A percentile compares a stretch with the other conserved stretches of the same genome.
Conservation (phyloP, 805 yeast species). For the Wickerhamomyces rabaulensis region DNA sequence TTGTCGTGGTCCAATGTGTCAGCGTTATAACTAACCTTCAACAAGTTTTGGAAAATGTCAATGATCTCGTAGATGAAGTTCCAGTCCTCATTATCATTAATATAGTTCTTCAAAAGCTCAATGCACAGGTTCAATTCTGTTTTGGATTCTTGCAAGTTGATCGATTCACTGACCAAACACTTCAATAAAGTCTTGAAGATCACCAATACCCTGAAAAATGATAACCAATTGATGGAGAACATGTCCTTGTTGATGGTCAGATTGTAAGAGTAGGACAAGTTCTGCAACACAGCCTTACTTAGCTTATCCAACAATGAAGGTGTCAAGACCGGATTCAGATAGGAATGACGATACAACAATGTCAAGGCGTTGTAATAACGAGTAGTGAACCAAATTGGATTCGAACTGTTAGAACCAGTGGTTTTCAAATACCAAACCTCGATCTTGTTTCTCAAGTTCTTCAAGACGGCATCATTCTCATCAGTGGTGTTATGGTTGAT, state of each 20-base stretch:
- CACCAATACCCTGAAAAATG: constrained; percentile 42
- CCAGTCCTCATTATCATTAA: constrained; percentile 37
- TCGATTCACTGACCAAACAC: constrained; percentile 42
- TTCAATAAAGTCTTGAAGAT: constrained; percentile 43
- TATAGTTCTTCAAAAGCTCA: constrained; percentile 41
- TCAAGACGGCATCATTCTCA: constrained; percentile 9
- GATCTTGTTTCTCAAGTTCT: constrained; percentile 16
- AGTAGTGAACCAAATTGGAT: constrained; percentile 30
- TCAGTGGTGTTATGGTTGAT: constrained; percentile 21
- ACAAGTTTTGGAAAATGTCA: constrained; percentile 40
- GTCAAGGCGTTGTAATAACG: constrained; percentile 44
- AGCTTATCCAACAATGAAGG: constrained; percentile 34
- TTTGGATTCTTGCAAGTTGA: constrained; percentile 41
- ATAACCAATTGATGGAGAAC: constrained; percentile 45
- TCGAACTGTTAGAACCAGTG: not conserved
- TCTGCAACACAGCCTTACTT: constrained; percentile 41
- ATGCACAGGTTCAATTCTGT: constrained; percentile 44
- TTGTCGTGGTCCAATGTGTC: constrained; percentile 34
- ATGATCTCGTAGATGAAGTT: constrained; percentile 41
- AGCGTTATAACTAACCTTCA: constrained; percentile 40
- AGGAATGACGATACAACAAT: constrained; percentile 44
- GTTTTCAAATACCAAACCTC: constrained; percentile 32
- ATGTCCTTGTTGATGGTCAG: constrained; percentile 34
- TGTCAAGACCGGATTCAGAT: constrained; percentile 40
- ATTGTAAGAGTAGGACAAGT: constrained; percentile 40